Evolutionary conservation across 306 rosid genomes (phyloP), one percentile per base, ranked within the genome.

Genomic region (Quercus suber): DNA sequence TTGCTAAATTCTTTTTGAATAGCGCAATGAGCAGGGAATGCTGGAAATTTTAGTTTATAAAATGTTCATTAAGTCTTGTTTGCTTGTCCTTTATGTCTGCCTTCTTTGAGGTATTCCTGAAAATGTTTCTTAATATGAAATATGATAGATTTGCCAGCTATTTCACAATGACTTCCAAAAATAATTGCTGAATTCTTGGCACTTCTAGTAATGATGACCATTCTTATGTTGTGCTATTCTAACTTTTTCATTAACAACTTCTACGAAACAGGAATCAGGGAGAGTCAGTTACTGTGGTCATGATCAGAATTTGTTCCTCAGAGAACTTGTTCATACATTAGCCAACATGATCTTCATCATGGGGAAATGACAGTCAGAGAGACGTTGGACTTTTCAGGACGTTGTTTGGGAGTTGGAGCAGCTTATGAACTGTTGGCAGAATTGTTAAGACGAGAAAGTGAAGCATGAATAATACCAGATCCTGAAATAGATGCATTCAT

Each of bases 341-440:
- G 99, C 74, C 97, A 91, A 74, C 88, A 94, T 58, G 94, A 92
- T 86, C 97, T 94, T 87, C 97, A 92, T 70, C 83, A 89, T 55
- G 91, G 97, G 67, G 95, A 92, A 88, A 87, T 92, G 97, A 89
- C 95, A 75, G 97, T 92, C 2, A 87, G 91, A 79, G 97, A 92
- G 82, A 90, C 93, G 4, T 69, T 90, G n/a, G 92, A 92, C 76
- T 92, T 92, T 69, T 84, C 97, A 0, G 91, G 91, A 60, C 93
- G 90, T 31, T 87, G 89, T 79, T 84, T 88, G 60, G 95, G 97
- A 74, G 90, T 90, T 35, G 97, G 97, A 71, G 89, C 92, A 70
- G 83, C 93, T 53, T 87, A 89, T 81, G 93, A 87, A 7, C 73
- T 90, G 68, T 82, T 90, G 18, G 52, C 55, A 11, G 97, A 92